These are phyloP conservation scores for Tephrocybe sp. DNA, from an alignment of 768 basidiomycete species.

Conservation along the genomic window DNA sequence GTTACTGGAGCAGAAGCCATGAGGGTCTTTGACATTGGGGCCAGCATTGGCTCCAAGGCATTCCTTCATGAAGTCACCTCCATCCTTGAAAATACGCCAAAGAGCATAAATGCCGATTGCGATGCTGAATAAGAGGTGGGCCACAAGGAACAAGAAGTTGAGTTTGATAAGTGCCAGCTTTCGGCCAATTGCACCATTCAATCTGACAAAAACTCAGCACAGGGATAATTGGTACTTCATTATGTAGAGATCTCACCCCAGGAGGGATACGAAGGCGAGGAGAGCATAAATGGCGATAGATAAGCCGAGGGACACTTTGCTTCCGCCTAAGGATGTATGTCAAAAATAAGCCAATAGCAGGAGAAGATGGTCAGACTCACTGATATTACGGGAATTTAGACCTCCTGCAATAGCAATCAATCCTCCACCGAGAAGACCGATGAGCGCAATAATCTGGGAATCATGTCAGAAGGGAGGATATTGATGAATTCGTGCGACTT, in stretches of 20 bases:
- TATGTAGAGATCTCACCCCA: constrained; percentile 34
- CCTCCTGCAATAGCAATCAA: constrained; percentile 35
- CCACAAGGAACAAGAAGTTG: constrained; percentile 40
- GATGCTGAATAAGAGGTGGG: constrained; percentile 44
- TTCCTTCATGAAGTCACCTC: constrained; percentile 33
- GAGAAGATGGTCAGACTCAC: constrained; percentile 3
- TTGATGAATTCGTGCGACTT: constrained; percentile 17
- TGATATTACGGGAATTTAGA: constrained; percentile 10
- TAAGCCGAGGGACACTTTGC: constrained; percentile 39
- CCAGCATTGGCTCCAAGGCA: constrained; percentile 25
- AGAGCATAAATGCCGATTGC: constrained; percentile 43
- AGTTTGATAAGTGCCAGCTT: constrained; percentile 38
- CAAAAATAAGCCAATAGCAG: background rate
- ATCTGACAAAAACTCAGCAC: constrained; percentile 21
- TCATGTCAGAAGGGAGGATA: background rate
- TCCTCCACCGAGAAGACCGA: constrained; percentile 45
- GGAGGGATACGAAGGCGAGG: constrained; percentile 40
- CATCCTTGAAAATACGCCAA: constrained; percentile 40
- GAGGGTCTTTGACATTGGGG: constrained; percentile 10
- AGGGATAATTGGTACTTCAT: background rate
- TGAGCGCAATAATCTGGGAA: constrained; percentile 38
- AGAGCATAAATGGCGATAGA: constrained; percentile 40
- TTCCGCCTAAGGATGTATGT: constrained; percentile 24
- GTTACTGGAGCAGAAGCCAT: constrained; percentile 36
- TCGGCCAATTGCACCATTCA: constrained; percentile 41